Evolutionary conservation across 1,284 basidiomycete genomes (phyloP).

Genomic region (Cystobasidium pallidum): DNA sequence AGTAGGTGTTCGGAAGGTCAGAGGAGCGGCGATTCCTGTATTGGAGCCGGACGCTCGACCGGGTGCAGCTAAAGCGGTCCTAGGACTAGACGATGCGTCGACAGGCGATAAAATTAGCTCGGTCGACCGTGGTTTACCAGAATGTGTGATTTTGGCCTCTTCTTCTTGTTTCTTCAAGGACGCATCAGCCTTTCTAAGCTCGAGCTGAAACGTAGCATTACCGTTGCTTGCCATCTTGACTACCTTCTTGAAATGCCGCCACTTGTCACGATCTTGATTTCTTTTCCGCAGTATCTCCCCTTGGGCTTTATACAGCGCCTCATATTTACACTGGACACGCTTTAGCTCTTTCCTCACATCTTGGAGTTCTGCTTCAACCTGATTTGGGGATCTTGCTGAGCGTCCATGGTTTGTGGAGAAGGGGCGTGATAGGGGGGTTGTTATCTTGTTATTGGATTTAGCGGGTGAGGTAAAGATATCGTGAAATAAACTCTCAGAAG

Average conservation of each 20-base stretch:
- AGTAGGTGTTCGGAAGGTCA: not conserved
- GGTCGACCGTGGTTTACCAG: not conserved
- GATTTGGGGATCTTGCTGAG: not conserved
- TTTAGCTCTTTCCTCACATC: constrained; percentile 5
- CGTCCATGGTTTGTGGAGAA: not conserved
- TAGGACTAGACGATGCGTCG: no score
- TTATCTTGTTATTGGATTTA: not conserved
- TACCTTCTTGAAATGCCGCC: constrained; percentile 33
- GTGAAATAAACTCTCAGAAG: not conserved
- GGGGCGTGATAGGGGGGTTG: not conserved
- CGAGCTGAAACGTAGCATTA: constrained; percentile 5
- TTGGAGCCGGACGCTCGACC: not conserved
- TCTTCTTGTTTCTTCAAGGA: not conserved
- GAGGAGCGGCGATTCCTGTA: not conserved
- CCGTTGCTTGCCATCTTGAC: not conserved
- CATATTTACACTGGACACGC: constrained; percentile 32
- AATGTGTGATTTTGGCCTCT: not conserved
- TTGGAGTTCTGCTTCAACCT: constrained; percentile 6
- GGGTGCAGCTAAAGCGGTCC: not conserved
- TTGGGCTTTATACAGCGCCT: constrained; percentile 10
- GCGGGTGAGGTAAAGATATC: constrained; percentile 3
- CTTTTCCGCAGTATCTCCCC: not conserved
- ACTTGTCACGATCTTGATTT: constrained; percentile 28
- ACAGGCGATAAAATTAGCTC: not conserved
- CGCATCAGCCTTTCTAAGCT: constrained; percentile 3